Conservation (phyloP, 139 green algal species). For the Ettlia oleoabundans region DNA sequence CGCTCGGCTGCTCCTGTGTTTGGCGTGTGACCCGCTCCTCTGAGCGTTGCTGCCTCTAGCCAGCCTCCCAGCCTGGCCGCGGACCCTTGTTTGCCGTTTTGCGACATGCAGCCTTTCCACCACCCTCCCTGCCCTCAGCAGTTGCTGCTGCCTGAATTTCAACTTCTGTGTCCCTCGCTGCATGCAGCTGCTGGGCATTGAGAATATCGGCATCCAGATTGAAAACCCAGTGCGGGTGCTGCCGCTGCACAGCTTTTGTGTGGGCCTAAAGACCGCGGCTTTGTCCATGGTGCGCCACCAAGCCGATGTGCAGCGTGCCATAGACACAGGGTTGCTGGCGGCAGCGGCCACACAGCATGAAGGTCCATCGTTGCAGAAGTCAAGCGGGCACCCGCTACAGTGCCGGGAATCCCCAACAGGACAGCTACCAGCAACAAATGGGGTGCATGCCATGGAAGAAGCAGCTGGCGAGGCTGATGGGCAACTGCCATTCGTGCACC, state of each 20-base stretch:
- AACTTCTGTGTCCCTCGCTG: no score
- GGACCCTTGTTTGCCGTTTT: no score
- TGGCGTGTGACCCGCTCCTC: no score
- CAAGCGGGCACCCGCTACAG: background rate
- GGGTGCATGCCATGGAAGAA: background rate
- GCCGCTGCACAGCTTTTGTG: constrained; percentile 33
- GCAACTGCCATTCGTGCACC: no score
- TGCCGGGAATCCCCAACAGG: background rate
- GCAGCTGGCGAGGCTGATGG: no score
- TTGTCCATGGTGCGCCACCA: constrained; percentile 19
- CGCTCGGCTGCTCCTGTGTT: no score
- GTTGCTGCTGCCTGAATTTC: no score
- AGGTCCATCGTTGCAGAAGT: background rate
- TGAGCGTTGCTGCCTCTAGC: no score
- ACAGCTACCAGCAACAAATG: background rate
- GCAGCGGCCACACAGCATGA: background rate
- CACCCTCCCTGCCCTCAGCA: no score
- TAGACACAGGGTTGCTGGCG: background rate
- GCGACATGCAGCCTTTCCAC: no score
- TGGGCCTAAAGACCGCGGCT: background rate
- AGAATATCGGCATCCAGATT: constrained; percentile 45
- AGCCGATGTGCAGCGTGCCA: constrained; percentile 6
- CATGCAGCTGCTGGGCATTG: constrained; percentile 44
- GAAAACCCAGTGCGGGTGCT: constrained; percentile 41
- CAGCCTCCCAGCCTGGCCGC: no score